Evolutionary conservation across 2,329 filamentous ascomycete species (phyloP), one percentile per base, ranked within the genome.

Genomic region (Scleromitrula shiraiana): DNA sequence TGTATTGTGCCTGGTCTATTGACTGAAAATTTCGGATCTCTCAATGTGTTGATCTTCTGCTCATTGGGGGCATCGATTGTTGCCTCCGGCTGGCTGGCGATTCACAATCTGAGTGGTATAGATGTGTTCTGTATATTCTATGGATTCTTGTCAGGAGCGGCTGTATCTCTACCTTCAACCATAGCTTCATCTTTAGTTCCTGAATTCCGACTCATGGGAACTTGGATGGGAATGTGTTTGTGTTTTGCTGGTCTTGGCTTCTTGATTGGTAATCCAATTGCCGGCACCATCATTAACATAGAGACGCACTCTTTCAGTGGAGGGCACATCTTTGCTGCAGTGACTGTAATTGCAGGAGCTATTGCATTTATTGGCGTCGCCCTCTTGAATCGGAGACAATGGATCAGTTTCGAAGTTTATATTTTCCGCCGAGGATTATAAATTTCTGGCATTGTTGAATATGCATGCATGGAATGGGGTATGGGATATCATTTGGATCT

Each of bases 1-100:
- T 59, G 65, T 8, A 56, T 65, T 10, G 50, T 67, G 22, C 62
- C 63, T 2, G 63, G 64, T 5, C 54, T 65, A 1, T 42, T 66
- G 1, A 62, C 63, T 1, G 64, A 69, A 40, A 59, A 59, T 20
- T 49, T 64, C 22, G 65, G 65, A 2, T 54, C 56, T 7, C 54
- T 63, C 30, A 66, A 67, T 49, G 53, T 63, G 22, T 48, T 64
- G 6, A 46, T 43, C 14, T 44, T 52, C n/a, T 55, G 57, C 2
- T 56, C 49, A 2, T 26, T 65, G 5, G 42, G 47, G n/a, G 61
- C 55, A 7, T 60, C 58, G 2, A 57, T 66, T 17, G 46, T 66
- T 12, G 54, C 59, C 8, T 55, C 63, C 20, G 65, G 62, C 44
- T 62, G 62, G 61, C 57, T 59, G 29, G 30, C 46, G 7, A 50